Conservation (phyloP, 768 basidiomycete genomes). For the Thelephora aurantiotincta region DNA sequence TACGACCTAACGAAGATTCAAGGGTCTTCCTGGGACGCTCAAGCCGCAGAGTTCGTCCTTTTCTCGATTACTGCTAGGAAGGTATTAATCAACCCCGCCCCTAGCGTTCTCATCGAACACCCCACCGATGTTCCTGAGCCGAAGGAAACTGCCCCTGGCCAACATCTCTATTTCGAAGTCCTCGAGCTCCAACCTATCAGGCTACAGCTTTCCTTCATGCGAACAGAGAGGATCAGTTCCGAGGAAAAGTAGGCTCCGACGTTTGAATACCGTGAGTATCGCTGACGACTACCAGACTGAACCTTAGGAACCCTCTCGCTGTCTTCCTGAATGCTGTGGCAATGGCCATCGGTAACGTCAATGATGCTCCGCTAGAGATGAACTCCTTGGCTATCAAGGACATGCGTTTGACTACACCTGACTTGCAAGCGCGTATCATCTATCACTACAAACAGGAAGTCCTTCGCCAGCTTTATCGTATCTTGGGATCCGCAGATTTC, state of each 20-base stretch:
- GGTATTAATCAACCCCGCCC: neutral
- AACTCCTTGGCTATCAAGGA: conserved; percentile 93
- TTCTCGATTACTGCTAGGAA: neutral
- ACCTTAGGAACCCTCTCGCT: conserved; percentile 80
- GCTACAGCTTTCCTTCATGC: conserved; percentile 90
- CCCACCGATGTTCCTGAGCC: conserved; percentile 61
- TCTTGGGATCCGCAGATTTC: conserved; percentile 97
- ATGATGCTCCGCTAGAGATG: conserved; percentile 87
- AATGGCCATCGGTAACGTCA: conserved; percentile 95
- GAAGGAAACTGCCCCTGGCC: conserved; percentile 45
- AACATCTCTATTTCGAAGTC: conserved; percentile 89
- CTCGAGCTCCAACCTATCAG: conserved; percentile 91
- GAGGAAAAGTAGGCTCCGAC: conserved; percentile 67
- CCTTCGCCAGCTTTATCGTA: conserved; percentile 86
- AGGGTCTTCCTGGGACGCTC: conserved; percentile 82
- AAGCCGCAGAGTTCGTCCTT: conserved; percentile 51
- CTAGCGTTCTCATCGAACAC: conserved; percentile 60
- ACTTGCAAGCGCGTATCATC: conserved; percentile 70
- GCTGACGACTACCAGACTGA: conserved; percentile 30
- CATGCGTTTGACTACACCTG: conserved; percentile 75
- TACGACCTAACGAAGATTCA: conserved; percentile 87
- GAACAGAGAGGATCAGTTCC: conserved; percentile 84
- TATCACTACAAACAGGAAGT: conserved; percentile 93
- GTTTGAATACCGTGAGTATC: neutral
- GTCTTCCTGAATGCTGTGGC: conserved; percentile 89